Conservation (phyloP, 1,284 basidiomycete genomes). For the Cryptococcus jaspeensis region DNA sequence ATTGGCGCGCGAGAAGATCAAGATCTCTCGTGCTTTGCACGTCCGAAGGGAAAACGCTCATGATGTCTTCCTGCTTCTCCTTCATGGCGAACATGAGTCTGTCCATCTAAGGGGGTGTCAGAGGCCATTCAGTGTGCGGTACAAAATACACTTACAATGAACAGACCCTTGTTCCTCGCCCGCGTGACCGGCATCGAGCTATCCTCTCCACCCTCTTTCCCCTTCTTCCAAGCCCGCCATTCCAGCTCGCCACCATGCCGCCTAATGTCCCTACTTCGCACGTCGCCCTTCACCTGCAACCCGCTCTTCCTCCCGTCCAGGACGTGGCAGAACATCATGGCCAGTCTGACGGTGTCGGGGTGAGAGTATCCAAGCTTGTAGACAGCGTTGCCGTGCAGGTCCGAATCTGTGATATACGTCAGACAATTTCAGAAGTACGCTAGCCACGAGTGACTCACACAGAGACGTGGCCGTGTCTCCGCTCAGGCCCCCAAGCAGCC, state of each 20-base stretch:
- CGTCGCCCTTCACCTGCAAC: slow-evolving; percentile 22
- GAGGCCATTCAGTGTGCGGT: not conserved
- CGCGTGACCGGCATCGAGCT: slow-evolving; percentile 7
- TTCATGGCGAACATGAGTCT: slow-evolving; percentile 17
- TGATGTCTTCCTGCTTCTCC: slow-evolving; percentile 11
- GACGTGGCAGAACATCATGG: slow-evolving; percentile 39
- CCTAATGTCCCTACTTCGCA: slow-evolving; percentile 17
- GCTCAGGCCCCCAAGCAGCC: slow-evolving; percentile 26
- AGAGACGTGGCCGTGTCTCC: slow-evolving; percentile 21
- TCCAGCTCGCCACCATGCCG: slow-evolving; percentile 18
- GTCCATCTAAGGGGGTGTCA: slow-evolving; percentile 32
- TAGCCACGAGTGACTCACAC: slow-evolving; percentile 21
- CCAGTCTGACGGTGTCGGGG: slow-evolving; percentile 31
- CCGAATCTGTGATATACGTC: slow-evolving; percentile 27
- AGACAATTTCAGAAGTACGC: not conserved
- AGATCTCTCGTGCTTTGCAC: not conserved
- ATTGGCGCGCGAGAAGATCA: not conserved
- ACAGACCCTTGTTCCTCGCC: slow-evolving; percentile 13
- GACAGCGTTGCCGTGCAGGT: slow-evolving; percentile 35
- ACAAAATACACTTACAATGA: slow-evolving; percentile 28
- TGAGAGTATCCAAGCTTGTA: slow-evolving; percentile 34
- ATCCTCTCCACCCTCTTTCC: slow-evolving; percentile 6
- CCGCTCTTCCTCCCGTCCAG: slow-evolving; percentile 44
- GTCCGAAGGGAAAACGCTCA: slow-evolving; percentile 23
- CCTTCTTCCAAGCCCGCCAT: slow-evolving; percentile 35